These are phyloP conservation scores for Gossypium raimondii DNA, from an alignment of 345 rosid genomes.

Conservation along the genomic window DNA sequence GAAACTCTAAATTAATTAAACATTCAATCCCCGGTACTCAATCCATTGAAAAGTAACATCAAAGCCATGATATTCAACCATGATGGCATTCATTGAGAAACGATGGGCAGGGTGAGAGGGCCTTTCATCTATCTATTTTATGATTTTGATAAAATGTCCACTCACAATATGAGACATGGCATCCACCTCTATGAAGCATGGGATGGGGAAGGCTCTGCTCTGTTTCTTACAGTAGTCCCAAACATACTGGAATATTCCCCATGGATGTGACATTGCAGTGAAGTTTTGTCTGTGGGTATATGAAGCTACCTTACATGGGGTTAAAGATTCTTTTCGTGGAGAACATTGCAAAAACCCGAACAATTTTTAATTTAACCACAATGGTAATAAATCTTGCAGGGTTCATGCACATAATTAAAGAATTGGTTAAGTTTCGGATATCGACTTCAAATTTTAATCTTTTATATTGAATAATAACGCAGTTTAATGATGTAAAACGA, in stretches of 20 bases:
- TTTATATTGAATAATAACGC: background rate
- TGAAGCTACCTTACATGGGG: conserved; percentile 3
- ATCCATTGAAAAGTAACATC: background rate
- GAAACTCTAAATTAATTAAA: background rate
- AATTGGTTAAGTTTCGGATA: background rate
- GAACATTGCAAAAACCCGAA: background rate
- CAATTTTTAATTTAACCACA: background rate
- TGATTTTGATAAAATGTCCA: conserved; percentile 5
- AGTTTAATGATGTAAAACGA: background rate
- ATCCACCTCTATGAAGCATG: background rate
- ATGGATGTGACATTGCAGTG: conserved; percentile 15
- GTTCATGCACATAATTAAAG: background rate
- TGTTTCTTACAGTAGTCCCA: background rate
- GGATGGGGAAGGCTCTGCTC: background rate
- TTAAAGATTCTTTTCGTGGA: background rate
- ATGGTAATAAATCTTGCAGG: background rate
- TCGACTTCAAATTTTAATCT: background rate
- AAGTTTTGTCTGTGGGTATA: background rate
- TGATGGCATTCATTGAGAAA: background rate
- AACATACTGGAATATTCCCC: conserved; percentile 17
- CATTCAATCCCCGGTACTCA: no score
- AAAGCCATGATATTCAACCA: background rate
- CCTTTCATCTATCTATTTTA: background rate
- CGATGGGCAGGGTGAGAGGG: background rate
- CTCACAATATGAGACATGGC: background rate